Evolutionary conservation across 192 early-diverging fungal genomes (phyloP), one percentile per base, ranked within the genome.

Genomic region (Funneliformis geosporum): DNA sequence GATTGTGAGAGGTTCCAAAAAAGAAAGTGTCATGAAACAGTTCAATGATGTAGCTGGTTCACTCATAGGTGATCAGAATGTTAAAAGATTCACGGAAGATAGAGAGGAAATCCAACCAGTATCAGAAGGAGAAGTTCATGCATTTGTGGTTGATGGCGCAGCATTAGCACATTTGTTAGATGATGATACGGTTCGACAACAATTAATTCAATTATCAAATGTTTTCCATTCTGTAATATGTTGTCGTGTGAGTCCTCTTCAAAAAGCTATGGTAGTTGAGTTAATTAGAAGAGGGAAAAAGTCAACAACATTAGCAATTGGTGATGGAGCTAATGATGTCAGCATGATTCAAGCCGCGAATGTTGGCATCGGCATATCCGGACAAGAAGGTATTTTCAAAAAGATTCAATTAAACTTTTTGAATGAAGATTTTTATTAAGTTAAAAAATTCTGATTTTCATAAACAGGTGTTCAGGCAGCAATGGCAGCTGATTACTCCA

Each of bases 281-380:
- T 83, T 99, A 65, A 91, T 99, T 27, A 92, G 94, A 50, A 90
- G 91, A 60, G 93, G 94, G 16, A 89, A 90, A 73, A 85, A 88
- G 46, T 87, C 88, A 39, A 87, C 93, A 8, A 92, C 90, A 65
- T 78, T 94, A 47, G 90, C 93, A 0, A 91, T 95, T 60, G 92
- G 92, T 42, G 92, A 93, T 80, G 94, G 91, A 28, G 92, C 91
- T 50, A 97, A 98, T 81, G 97, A 98, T 82, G 96, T 98, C 8
- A 91, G 90, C 62, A 98, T 98, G 97, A 98, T 98, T 82, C 97
- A 98, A 84, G 95, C 93, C 3, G 97, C 97, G 33, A 93, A 98
- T 86, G 89, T 98, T 73, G 91, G 93, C 43, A 90, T 92, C 33
- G 91, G 92, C 27, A 93, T 93, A 78, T 85, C 90, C 11, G 95